Percentiles rank a stretch among this genome's conserved stretches.
phyloP scores from a whole-genome alignment of 192 early-diverging fungal genomes.

The Umbelopsis sp. region DNA sequence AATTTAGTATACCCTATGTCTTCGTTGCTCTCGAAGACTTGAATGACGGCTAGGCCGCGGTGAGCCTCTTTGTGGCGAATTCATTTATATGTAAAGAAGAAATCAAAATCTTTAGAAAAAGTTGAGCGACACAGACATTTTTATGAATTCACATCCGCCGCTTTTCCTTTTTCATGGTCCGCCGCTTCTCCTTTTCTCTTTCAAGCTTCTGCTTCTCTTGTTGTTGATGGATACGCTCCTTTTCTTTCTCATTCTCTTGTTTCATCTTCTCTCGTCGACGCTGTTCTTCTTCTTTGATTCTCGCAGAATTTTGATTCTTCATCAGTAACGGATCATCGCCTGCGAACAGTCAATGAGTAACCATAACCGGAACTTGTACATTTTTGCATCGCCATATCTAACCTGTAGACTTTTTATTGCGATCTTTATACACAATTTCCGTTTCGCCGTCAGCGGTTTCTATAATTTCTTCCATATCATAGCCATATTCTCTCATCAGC shows the following conservation, averaged over 20 bases:
- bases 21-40: conserved; percentile 16
- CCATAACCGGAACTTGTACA: background rate
- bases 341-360: background rate
- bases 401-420: conserved; percentile 20
- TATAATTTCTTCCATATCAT: conserved; percentile 60
- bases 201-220: conserved; percentile 55
- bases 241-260: conserved; percentile 48
- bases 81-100: background rate
- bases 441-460: conserved; percentile 62
- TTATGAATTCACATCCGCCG: conserved; percentile 43
- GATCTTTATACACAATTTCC: conserved; percentile 63
- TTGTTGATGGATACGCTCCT: conserved; percentile 53
- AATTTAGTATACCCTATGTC: background rate
- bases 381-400: background rate
- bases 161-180: conserved; percentile 56
- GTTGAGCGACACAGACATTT: background rate
- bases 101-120: background rate
- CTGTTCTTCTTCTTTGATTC: conserved; percentile 61
- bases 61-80: conserved; percentile 12
- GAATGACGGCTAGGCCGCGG: conserved; percentile 4
- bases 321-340: conserved; percentile 36
- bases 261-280: conserved; percentile 49
- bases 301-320: conserved; percentile 60
- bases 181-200: conserved; percentile 49
- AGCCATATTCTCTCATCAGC: conserved; percentile 60